Percentiles rank a stretch among this genome's conserved stretches.
Conservation (phyloP, 495 filamentous ascomycete species). For the Aspergillus cavernicola region DNA sequence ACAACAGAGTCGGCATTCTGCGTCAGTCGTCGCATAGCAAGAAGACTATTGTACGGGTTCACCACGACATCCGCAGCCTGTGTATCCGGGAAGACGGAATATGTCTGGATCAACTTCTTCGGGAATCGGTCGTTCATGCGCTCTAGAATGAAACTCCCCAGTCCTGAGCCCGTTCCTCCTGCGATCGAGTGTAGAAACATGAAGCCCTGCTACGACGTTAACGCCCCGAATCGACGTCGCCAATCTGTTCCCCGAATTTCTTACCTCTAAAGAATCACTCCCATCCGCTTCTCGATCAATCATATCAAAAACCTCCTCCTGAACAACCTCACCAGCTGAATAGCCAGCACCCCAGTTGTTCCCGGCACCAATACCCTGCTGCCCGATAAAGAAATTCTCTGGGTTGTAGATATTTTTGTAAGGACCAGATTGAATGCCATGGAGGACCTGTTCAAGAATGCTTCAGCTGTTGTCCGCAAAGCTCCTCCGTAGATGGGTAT, state of each 20-base stretch:
- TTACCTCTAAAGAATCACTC: constrained; percentile 89
- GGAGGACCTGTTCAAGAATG: constrained; percentile 62
- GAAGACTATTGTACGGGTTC: constrained; percentile 94
- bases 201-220: constrained; percentile 61
- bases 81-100: constrained; percentile 95
- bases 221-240: neutral
- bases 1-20: constrained; percentile 95
- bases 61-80: constrained; percentile 89
- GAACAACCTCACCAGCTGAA: constrained; percentile 82
- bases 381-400: constrained; percentile 95
- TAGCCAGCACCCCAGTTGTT: constrained; percentile 99
- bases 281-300: constrained; percentile 98
- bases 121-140: constrained; percentile 95
- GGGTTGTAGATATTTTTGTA: constrained; percentile 99
- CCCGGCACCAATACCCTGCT: constrained; percentile 85
- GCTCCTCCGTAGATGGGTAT: neutral
- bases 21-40: constrained; percentile 84
- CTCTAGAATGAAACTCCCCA: constrained; percentile 94
- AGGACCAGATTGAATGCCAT: constrained; percentile 83
- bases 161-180: constrained; percentile 89
- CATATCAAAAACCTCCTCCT: constrained; percentile 99
- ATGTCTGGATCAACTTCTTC: constrained; percentile 98
- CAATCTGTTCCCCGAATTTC: neutral
- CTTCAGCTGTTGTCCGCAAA: constrained; percentile 12
- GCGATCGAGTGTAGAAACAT: constrained; percentile 99